A percentile compares a stretch with the other conserved stretches of the same genome.
Conservation (phyloP, 2,329 filamentous ascomycete species). For the Capronia epimyces region DNA sequence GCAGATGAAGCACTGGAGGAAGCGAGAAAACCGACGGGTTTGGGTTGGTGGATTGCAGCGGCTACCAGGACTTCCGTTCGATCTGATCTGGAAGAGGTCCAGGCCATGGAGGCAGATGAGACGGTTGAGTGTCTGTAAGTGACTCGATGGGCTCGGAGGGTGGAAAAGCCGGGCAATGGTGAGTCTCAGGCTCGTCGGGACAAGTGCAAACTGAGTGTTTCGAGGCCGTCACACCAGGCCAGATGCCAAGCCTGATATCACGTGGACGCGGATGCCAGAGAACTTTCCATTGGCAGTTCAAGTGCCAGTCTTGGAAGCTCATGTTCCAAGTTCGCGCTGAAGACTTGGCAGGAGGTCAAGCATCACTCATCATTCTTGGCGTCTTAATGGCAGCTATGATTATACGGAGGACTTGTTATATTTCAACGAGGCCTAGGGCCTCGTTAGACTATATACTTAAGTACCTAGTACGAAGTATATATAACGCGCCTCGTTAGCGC, state of each 20-base stretch:
- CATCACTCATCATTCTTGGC: too few species aligned
- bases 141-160: conserved; percentile 11
- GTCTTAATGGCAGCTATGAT: too few species aligned
- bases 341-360: too few species aligned
- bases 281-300: conserved; percentile 16
- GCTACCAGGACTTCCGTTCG: background rate
- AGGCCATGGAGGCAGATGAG: conserved; percentile 12
- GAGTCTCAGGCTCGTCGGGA: conserved; percentile 7
- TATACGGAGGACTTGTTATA: too few species aligned
- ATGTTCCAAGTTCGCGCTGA: too few species aligned
- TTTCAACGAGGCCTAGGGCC: too few species aligned
- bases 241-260: conserved; percentile 15
- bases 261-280: conserved; percentile 3
- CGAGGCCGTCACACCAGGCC: conserved; percentile 5
- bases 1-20: background rate
- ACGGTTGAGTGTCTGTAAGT: conserved; percentile 15
- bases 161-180: conserved; percentile 19
- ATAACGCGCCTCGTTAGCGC: too few species aligned
- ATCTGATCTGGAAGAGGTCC: background rate
- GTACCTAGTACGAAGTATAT: too few species aligned
- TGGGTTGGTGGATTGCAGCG: background rate
- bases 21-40: background rate
- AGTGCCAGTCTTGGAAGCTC: background rate
- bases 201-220: conserved; percentile 11
- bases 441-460: too few species aligned